A percentile compares a stretch with the other conserved stretches of the same genome.
phyloP scores from a whole-genome alignment of 2,329 filamentous ascomycete genomes.

The Paraconiothyrium brasiliense region DNA sequence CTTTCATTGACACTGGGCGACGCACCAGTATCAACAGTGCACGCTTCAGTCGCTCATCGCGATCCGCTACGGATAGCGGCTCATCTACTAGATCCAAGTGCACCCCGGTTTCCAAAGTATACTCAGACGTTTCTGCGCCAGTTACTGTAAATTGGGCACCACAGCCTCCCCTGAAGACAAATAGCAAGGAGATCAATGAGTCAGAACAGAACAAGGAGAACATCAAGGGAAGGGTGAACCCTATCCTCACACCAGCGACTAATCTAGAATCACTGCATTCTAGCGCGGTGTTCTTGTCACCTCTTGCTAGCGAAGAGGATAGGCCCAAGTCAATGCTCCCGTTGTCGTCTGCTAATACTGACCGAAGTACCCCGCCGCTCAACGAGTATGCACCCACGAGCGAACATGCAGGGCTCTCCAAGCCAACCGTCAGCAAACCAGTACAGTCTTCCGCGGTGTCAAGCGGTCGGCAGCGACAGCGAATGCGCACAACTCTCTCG shows the following conservation, averaged over 20 bases:
- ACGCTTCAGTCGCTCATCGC: conserved; percentile 27
- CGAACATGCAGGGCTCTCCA: conserved; percentile 14
- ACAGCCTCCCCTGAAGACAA: conserved; percentile 18
- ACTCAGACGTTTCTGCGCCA: conserved; percentile 33
- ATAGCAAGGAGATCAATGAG: conserved; percentile 18
- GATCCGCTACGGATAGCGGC: conserved; percentile 25
- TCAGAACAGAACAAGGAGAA: conserved; percentile 15
- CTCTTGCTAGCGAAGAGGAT: conserved; percentile 4
- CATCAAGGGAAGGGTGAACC: conserved; percentile 39
- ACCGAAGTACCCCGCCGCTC: conserved; percentile 23
- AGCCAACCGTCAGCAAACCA: conserved; percentile 1
- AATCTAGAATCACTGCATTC: conserved; percentile 14
- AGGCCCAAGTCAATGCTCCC: conserved; percentile 32
- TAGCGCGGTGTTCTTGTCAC: conserved; percentile 1
- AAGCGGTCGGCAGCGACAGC: conserved; percentile 22
- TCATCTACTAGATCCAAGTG: conserved; percentile 27
- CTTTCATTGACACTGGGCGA: conserved; percentile 50
- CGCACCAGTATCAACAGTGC: conserved; percentile 39
- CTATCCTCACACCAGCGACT: conserved; percentile 14
- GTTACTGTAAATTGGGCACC: conserved; percentile 13
- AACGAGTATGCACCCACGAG: conserved; percentile 27
- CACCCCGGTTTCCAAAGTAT: conserved; percentile 26
- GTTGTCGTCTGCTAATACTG: conserved; percentile 22
- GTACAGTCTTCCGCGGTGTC: conserved; percentile 11
- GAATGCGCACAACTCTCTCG: conserved; percentile 27